Conservation (phyloP, 495 filamentous ascomycete species). For the Aspergillus nidulans region DNA sequence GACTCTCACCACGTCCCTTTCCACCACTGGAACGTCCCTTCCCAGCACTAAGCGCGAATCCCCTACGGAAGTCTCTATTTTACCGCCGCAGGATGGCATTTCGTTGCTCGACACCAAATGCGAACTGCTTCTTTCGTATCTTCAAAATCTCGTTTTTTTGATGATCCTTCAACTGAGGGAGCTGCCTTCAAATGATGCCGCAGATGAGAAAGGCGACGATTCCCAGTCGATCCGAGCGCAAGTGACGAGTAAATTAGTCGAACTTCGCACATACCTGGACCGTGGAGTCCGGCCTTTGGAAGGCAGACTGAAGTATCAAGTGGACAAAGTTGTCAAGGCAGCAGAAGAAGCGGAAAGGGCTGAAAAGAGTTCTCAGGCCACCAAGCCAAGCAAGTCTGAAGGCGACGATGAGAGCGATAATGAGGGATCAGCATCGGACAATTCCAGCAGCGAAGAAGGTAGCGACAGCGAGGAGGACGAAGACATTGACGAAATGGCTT, state of each 20-base stretch:
- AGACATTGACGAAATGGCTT: slow-evolving; percentile 60
- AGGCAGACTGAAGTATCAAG: slow-evolving; percentile 75
- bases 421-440: slow-evolving; percentile 11
- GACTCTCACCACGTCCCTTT: slow-evolving; percentile 58
- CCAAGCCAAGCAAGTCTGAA: slow-evolving; percentile 26
- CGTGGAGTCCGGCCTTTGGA: slow-evolving; percentile 89
- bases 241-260: slow-evolving; percentile 77
- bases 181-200: slow-evolving; percentile 33
- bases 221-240: slow-evolving; percentile 42
- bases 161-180: slow-evolving; percentile 76
- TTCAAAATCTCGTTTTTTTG: slow-evolving; percentile 90
- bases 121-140: slow-evolving; percentile 90
- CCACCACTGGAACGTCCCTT: slow-evolving; percentile 55
- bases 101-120: slow-evolving; percentile 93
- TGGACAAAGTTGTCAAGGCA: slow-evolving; percentile 83
- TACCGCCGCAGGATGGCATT: slow-evolving; percentile 76
- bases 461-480: slow-evolving; percentile 40
- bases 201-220: background rate
- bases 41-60: slow-evolving; percentile 43
- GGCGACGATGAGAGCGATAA: slow-evolving; percentile 23
- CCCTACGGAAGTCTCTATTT: slow-evolving; percentile 40
- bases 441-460: slow-evolving; percentile 29
- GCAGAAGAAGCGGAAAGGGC: slow-evolving; percentile 67
- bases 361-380: slow-evolving; percentile 22
- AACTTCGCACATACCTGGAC: slow-evolving; percentile 82